Conservation (phyloP, 257 asterid species). For the Solanum lycopersicoides region DNA sequence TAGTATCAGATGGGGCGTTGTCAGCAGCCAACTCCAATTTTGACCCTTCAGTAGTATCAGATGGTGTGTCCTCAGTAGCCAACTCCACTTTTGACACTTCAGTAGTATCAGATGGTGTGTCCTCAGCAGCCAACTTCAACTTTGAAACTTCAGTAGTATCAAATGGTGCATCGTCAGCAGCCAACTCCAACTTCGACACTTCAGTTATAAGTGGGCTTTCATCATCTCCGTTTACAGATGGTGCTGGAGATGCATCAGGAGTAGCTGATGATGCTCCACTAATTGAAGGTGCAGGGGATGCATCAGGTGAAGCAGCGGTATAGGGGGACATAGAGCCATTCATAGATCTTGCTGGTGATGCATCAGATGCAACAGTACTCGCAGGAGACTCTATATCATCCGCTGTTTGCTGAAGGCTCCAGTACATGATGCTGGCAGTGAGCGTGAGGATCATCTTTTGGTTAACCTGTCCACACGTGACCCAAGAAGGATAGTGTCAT, state of each 20-base stretch:
- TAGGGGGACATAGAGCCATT: slow-evolving; percentile 35
- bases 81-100: slow-evolving; percentile 24
- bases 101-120: neutral
- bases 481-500: neutral
- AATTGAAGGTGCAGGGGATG: slow-evolving; percentile 24
- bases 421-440: slow-evolving; percentile 86
- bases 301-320: slow-evolving; percentile 21
- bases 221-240: slow-evolving; percentile 47
- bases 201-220: slow-evolving; percentile 31
- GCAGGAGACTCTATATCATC: slow-evolving; percentile 63
- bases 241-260: slow-evolving; percentile 34
- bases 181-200: slow-evolving; percentile 31
- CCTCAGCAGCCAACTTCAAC: slow-evolving; percentile 1
- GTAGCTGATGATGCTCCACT: slow-evolving; percentile 16
- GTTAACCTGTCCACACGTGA: slow-evolving; percentile 54
- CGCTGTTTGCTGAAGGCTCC: slow-evolving; percentile 86
- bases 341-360: slow-evolving; percentile 21
- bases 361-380: slow-evolving; percentile 23
- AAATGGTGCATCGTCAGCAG: slow-evolving; percentile 31
- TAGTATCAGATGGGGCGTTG: slow-evolving; percentile 10
- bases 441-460: slow-evolving; percentile 97
- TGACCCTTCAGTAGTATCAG: neutral
- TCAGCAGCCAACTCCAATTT: slow-evolving; percentile 12
- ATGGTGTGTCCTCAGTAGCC: slow-evolving; percentile 21
- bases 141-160: neutral